Conservation (phyloP, 331 rosid species). For the Ulmus americana region DNA sequence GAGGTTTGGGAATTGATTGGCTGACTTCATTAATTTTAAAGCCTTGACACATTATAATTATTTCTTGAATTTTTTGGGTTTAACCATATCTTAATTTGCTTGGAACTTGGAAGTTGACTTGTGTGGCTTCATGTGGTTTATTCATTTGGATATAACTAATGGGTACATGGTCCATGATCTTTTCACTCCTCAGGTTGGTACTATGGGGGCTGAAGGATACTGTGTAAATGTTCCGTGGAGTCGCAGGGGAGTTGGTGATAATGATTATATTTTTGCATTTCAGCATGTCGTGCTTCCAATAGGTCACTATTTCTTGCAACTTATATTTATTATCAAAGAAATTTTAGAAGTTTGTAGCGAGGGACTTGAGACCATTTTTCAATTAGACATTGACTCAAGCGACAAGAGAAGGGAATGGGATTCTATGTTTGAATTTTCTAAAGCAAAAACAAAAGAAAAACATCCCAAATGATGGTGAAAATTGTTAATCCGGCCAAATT, state of each 20-base stretch:
- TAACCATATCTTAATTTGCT: not conserved
- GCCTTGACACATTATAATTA: not conserved
- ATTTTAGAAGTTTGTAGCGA: not conserved
- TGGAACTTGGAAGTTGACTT: not conserved
- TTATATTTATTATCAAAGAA: not conserved
- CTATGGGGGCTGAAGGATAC: conserved; percentile 93
- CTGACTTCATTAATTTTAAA: not conserved
- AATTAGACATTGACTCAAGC: not conserved
- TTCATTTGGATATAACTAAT: conserved; percentile 24
- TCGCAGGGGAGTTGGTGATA: conserved; percentile 82
- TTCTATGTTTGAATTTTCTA: not conserved
- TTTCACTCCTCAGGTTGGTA: conserved; percentile 62
- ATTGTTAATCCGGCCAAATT: not conserved
- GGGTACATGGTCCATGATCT: conserved; percentile 6
- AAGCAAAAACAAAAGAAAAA: not conserved
- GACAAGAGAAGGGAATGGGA: no score
- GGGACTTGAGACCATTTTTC: not conserved
- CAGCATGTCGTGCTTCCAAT: conserved; percentile 85
- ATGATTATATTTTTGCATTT: conserved; percentile 84
- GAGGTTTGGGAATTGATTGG: not conserved
- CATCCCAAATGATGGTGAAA: not conserved
- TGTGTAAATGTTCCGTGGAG: conserved; percentile 98
- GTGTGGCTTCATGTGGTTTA: conserved; percentile 12
- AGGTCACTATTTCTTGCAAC: conserved; percentile 44
- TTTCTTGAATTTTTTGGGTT: not conserved